phyloP scores from a whole-genome alignment of 371 early-diverging fungal genomes.

The Syncephalastrum contaminatum region DNA sequence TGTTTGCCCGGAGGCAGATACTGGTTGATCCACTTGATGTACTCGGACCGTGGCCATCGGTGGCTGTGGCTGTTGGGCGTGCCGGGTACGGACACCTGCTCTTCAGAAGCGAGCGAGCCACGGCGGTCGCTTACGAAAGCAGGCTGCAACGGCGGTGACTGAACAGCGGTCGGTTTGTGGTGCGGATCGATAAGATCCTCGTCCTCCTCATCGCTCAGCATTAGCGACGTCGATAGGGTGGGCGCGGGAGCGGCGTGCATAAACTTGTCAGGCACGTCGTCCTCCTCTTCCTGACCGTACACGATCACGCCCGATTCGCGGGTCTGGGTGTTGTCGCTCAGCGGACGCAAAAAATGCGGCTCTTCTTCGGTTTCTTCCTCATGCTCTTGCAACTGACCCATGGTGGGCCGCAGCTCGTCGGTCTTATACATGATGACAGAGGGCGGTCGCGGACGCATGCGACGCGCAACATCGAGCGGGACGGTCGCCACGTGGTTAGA shows the following conservation, averaged over 20 bases:
- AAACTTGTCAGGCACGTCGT: slow-evolving; percentile 14
- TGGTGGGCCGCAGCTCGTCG: background rate
- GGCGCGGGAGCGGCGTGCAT: slow-evolving; percentile 12
- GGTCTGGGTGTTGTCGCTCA: slow-evolving; percentile 9
- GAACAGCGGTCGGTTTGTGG: background rate
- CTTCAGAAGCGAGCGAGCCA: no score
- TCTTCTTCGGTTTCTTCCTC: background rate
- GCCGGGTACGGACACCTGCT: slow-evolving; percentile 2
- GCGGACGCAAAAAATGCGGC: no score
- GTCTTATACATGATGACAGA: slow-evolving; percentile 39
- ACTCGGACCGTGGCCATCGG: slow-evolving; percentile 44
- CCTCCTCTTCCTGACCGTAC: slow-evolving; percentile 14
- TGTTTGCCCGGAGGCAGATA: slow-evolving; percentile 35
- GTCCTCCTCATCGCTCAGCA: slow-evolving; percentile 19
- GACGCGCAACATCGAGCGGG: slow-evolving; percentile 59
- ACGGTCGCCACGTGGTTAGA: slow-evolving; percentile 65
- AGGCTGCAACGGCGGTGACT: slow-evolving; percentile 2
- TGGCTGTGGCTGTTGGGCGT: slow-evolving; percentile 1
- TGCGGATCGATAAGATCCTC: slow-evolving; percentile 34
- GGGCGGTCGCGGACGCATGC: slow-evolving; percentile 66
- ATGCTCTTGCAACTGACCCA: slow-evolving; percentile 1
- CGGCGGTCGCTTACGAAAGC: slow-evolving; percentile 7
- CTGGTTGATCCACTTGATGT: slow-evolving; percentile 59
- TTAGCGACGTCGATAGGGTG: slow-evolving; percentile 5
- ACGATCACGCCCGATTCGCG: slow-evolving; percentile 14